phyloP scores from a whole-genome alignment of 768 basidiomycete species.

The Agaricus subrufescens region DNA sequence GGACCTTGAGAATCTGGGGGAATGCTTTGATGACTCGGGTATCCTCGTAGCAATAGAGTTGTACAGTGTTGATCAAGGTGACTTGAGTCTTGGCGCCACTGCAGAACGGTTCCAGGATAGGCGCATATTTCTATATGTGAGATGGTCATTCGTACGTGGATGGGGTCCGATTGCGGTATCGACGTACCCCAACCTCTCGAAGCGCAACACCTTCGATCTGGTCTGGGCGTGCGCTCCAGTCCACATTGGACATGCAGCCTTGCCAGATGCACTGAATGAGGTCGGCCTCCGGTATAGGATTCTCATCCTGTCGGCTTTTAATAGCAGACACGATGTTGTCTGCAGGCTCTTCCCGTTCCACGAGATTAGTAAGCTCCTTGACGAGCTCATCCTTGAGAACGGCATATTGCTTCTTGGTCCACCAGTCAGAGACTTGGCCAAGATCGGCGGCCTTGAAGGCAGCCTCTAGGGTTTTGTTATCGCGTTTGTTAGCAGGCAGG shows the following conservation, averaged over 20 bases:
- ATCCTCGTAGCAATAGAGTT: constrained; percentile 95
- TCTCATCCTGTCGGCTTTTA: constrained; percentile 68
- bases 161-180: not conserved
- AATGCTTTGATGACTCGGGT: constrained; percentile 94
- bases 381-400: constrained; percentile 76
- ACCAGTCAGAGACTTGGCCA: constrained; percentile 86
- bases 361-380: constrained; percentile 62
- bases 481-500: constrained; percentile 83
- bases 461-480: constrained; percentile 69
- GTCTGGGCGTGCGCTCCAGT: constrained; percentile 87
- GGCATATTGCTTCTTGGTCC: constrained; percentile 83
- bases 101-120: constrained; percentile 89
- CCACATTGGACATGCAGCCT: constrained; percentile 81
- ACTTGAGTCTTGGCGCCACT: constrained; percentile 87
- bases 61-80: constrained; percentile 90
- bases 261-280: constrained; percentile 89
- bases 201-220: constrained; percentile 89
- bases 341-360: constrained; percentile 61
- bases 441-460: constrained; percentile 83
- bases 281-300: constrained; percentile 81
- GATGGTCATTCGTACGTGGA: not conserved
- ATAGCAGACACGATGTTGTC: constrained; percentile 74
- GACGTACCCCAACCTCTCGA: constrained; percentile 78
- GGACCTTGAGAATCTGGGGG: constrained; percentile 87
- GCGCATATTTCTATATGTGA: constrained; percentile 62